phyloP scores from a whole-genome alignment of 768 basidiomycete genomes.

The Leucosporidium scottii region DNA sequence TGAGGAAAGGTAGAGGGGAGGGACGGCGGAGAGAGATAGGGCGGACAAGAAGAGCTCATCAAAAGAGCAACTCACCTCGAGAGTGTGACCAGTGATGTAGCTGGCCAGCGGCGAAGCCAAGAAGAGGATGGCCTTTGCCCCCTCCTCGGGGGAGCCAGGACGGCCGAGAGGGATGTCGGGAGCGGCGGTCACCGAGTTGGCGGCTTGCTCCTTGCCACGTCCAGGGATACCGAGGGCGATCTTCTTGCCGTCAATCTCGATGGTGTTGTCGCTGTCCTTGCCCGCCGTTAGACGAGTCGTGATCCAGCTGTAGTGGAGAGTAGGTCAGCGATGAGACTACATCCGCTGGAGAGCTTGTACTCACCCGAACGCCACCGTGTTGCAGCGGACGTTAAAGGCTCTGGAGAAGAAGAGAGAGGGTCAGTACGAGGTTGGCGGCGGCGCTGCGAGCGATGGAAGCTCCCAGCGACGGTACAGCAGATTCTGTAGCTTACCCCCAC shows the following conservation, averaged over 20 bases:
- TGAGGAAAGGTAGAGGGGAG: not conserved
- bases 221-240: slow-evolving; percentile 73
- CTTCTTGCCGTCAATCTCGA: slow-evolving; percentile 75
- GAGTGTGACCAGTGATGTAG: slow-evolving; percentile 73
- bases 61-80: slow-evolving; percentile 46
- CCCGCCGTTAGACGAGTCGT: slow-evolving; percentile 65
- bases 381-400: slow-evolving; percentile 68
- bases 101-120: slow-evolving; percentile 69
- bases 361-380: slow-evolving; percentile 57
- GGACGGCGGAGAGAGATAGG: too few relatives aligned
- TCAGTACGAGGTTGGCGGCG: too few relatives aligned
- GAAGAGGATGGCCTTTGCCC: slow-evolving; percentile 66
- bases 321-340: too few relatives aligned
- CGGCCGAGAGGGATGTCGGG: slow-evolving; percentile 59
- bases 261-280: slow-evolving; percentile 67
- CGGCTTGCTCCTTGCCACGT: slow-evolving; percentile 43
- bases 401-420: slow-evolving; percentile 35
- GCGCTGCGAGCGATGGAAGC: too few relatives aligned
- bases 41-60: not conserved
- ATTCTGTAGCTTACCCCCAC: slow-evolving; percentile 46
- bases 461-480: too few relatives aligned
- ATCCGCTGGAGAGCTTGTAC: too few relatives aligned
- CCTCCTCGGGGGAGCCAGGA: slow-evolving; percentile 65
- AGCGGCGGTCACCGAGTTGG: slow-evolving; percentile 36
- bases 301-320: slow-evolving; percentile 29